These are phyloP conservation scores for Pseudophaeomoniella oleicola DNA, from an alignment of 2,329 filamentous ascomycete species.

Conservation along the genomic window DNA sequence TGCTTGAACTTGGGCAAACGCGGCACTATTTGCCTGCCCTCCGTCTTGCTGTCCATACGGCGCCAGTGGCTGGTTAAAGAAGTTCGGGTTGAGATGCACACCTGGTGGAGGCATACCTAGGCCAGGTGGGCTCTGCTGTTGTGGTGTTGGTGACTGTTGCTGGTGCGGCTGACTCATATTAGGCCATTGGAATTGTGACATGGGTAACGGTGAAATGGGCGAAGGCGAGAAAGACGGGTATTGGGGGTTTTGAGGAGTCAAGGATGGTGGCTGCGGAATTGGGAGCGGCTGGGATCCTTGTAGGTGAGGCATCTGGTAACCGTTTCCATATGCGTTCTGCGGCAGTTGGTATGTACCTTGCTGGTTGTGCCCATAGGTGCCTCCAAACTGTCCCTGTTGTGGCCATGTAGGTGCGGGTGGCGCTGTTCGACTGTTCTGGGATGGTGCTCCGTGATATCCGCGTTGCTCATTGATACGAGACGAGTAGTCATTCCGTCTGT, in stretches of 20 bases:
- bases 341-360: neutral
- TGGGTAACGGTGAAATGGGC: conserved; percentile 10
- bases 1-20: conserved; percentile 26
- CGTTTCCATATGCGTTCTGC: neutral
- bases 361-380: neutral
- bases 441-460: conserved; percentile 2
- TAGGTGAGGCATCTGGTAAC: too few species aligned
- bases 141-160: conserved; percentile 25
- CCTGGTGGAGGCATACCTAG: conserved; percentile 22
- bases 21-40: conserved; percentile 13
- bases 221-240: conserved; percentile 10
- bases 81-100: conserved; percentile 43
- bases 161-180: conserved; percentile 17
- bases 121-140: conserved; percentile 24
- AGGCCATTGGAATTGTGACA: conserved; percentile 7
- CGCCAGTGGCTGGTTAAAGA: conserved; percentile 32
- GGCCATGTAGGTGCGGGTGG: conserved; percentile 9
- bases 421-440: conserved; percentile 17
- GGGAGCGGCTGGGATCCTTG: conserved; percentile 1
- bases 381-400: neutral
- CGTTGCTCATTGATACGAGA: conserved; percentile 1
- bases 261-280: conserved; percentile 9
- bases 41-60: conserved; percentile 13
- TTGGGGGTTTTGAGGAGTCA: conserved; percentile 6
- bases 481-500: conserved; percentile 7